Percentiles rank a stretch among this genome's conserved stretches.
These are phyloP conservation scores for Ocimum tenuiflorum DNA, from an alignment of 257 asterid genomes.

Conservation along the genomic window DNA sequence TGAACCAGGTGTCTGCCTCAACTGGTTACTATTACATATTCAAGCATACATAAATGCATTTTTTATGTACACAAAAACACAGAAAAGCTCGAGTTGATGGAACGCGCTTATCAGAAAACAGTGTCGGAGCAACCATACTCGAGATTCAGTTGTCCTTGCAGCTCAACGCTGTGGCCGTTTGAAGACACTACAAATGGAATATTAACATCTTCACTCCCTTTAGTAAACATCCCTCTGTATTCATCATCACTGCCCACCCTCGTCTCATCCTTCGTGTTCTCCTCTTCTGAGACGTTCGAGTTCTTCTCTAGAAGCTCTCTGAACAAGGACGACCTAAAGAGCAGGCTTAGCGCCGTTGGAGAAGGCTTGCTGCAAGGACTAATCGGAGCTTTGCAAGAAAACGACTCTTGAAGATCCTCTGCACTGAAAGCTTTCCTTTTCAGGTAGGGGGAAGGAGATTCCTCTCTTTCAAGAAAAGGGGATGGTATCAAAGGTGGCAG, in stretches of 20 bases:
- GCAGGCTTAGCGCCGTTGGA: constrained; percentile 56
- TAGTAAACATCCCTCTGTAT: constrained; percentile 26
- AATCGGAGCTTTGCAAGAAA: constrained; percentile 26
- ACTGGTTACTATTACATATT: not conserved
- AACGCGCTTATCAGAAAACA: constrained; percentile 6
- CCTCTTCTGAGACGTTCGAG: constrained; percentile 35
- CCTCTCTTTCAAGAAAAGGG: constrained; percentile 20
- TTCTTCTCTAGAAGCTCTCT: constrained; percentile 54
- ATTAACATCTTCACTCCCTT: no score
- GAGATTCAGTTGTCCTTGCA: constrained; percentile 24
- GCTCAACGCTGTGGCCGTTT: constrained; percentile 21
- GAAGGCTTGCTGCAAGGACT: constrained; percentile 37
- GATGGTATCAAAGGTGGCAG: constrained; percentile 14
- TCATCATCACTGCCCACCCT: constrained; percentile 23
- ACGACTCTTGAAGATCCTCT: constrained; percentile 26
- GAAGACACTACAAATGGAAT: constrained; percentile 27
- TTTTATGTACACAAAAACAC: no score
- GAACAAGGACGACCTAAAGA: constrained; percentile 48
- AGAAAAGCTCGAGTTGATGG: no score
- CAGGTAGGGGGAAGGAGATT: constrained; percentile 24
- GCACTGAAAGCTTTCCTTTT: constrained; percentile 27
- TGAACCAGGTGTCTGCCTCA: not conserved
- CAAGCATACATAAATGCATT: not conserved
- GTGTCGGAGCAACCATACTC: constrained; percentile 7
- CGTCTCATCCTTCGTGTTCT: constrained; percentile 14